Conservation (phyloP, 1,284 basidiomycete genomes). For the Leccinum pachyderme region DNA sequence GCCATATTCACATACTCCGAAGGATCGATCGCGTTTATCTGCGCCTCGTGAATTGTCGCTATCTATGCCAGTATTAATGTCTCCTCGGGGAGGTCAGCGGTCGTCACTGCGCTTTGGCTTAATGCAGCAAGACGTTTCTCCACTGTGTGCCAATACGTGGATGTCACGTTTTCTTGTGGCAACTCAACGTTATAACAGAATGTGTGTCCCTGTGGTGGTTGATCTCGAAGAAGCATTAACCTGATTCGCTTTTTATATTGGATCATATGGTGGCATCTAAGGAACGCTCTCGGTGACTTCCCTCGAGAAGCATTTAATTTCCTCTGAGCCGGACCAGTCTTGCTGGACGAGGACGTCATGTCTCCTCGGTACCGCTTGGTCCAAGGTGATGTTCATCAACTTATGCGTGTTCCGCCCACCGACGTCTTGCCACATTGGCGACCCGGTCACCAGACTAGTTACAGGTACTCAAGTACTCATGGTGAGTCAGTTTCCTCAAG, state of each 20-base stretch:
- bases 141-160: not conserved
- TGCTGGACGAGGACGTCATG: not conserved
- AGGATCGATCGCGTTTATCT: constrained; percentile 7
- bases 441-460: not conserved
- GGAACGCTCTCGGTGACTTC: not conserved
- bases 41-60: not conserved
- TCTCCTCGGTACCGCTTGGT: not conserved
- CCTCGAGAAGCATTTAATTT: not conserved
- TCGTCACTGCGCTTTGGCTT: not conserved
- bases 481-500: not conserved
- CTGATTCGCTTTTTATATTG: not conserved
- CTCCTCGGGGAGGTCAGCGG: not conserved
- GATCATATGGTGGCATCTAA: not conserved
- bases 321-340: not conserved
- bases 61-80: not conserved
- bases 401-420: not conserved
- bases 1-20: not conserved
- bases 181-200: not conserved
- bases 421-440: not conserved
- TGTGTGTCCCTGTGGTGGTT: not conserved
- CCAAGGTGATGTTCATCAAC: not conserved
- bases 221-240: not conserved
- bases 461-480: not conserved
- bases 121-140: not conserved
- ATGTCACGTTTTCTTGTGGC: not conserved